Evolutionary conservation across 2,329 filamentous ascomycete genomes (phyloP), one percentile per base, ranked within the genome.

Genomic region (Cladosporium phlei): DNA sequence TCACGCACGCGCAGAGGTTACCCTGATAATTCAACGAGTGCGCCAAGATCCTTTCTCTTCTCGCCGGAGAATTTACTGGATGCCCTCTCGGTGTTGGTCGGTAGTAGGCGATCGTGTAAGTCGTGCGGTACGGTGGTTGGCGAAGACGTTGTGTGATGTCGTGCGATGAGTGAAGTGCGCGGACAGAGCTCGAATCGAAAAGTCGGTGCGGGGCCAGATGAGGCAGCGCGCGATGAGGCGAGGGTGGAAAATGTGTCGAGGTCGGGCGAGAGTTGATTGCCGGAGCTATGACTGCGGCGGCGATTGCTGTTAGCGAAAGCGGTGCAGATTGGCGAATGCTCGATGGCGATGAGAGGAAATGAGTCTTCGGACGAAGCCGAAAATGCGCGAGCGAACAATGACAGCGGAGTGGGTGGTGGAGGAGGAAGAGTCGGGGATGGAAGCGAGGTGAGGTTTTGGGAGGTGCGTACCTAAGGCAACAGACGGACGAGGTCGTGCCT

Each of bases 291-390:
- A 33, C 42, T 45, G 32, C 42, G 30, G 30, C 42, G 42, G 33
- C 42, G 17, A 45, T 28, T 35, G 42, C 24, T 45, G 24, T 45
- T 28, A 45, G 42, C 42, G 42, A 45, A 45, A 35, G 42, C 42
- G 32, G 33, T 45, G 42, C 42, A 11, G n/a, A 11, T 8, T 14
- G 9, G 16, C 16, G 25, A 17, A 14, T n/a, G 32, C 24, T 14
- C 21, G 9, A n/a, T 33, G 30, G 12, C 9, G 30, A 5, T 12
- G 30, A 19, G n/a, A n/a, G n/a, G n/a, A n/a, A n/a, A n/a, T n/a
- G n/a, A n/a, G n/a, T n/a, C n/a, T n/a, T n/a, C n/a, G n/a, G n/a
- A n/a, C n/a, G n/a, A n/a, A n/a, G n/a, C n/a, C n/a, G 42, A 19
- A n/a, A 27, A 14, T 16, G 42, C 30, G 32, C 30, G 42, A 14